Conservation (phyloP, 345 rosid species). For the Nephelium lappaceum region DNA sequence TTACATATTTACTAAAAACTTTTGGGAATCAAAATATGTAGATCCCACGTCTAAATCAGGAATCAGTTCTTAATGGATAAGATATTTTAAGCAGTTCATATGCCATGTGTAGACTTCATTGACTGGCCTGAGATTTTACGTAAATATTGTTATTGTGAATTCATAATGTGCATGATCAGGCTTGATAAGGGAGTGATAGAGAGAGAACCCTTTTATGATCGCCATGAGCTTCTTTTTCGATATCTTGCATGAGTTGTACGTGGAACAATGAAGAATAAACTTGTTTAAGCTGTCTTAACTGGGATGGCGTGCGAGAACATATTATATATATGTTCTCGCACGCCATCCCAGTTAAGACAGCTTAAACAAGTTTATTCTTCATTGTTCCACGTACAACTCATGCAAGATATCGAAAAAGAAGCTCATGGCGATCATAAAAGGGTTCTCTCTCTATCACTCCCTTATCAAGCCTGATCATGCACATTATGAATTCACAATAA, state of each 20-base stretch:
- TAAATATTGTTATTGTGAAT: too few relatives aligned
- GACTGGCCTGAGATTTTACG: too few relatives aligned
- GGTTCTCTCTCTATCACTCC: constrained; percentile 21
- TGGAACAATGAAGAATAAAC: constrained; percentile 40
- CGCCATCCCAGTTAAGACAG: constrained; percentile 55
- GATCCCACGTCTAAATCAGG: too few relatives aligned
- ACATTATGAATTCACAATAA: too few relatives aligned
- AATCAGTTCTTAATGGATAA: too few relatives aligned
- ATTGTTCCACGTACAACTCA: constrained; percentile 35
- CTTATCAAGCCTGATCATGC: too few relatives aligned
- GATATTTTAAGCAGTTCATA: too few relatives aligned
- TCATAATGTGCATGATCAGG: too few relatives aligned
- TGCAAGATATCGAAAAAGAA: constrained; percentile 50
- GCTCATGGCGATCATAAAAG: constrained; percentile 54
- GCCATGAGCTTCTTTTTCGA: constrained; percentile 50
- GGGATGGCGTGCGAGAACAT: constrained; percentile 54
- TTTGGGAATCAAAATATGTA: too few relatives aligned
- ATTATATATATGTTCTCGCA: constrained; percentile 61
- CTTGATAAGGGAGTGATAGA: background rate
- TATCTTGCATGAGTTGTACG: constrained; percentile 42
- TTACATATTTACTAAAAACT: too few relatives aligned
- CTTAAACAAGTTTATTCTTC: constrained; percentile 52
- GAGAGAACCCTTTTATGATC: constrained; percentile 48
- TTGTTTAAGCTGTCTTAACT: constrained; percentile 58
- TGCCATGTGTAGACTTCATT: too few relatives aligned